These are phyloP conservation scores for Colletotrichum sp. DNA, from an alignment of 2,329 filamentous ascomycete genomes.

Conservation along the genomic window DNA sequence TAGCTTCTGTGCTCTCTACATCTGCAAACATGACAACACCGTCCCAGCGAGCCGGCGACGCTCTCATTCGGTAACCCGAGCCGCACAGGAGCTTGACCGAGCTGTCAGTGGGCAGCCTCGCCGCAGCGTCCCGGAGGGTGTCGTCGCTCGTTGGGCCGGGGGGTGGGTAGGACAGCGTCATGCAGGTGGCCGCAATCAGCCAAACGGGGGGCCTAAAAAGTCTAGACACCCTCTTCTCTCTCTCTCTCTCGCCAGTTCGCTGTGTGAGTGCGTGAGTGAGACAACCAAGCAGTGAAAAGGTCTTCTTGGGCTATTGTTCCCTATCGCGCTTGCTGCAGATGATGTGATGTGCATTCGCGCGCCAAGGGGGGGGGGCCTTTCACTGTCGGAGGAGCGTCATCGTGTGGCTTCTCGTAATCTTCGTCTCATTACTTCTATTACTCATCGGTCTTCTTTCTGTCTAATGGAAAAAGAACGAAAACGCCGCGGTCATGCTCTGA, in stretches of 20 bases:
- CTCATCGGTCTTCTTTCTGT: background rate
- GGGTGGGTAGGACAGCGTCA: constrained; percentile 27
- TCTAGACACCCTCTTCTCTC: background rate
- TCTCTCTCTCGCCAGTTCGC: background rate
- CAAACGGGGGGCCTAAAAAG: constrained; percentile 9
- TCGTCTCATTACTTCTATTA: background rate
- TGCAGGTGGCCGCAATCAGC: constrained; percentile 31
- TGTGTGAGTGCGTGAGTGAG: background rate
- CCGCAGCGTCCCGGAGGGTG: background rate
- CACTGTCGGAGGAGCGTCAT: background rate
- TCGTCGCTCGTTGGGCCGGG: background rate
- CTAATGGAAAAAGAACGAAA: background rate
- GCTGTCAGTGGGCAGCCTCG: background rate
- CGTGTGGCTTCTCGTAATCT: background rate
- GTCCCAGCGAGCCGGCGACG: no score
- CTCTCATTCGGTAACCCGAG: no score
- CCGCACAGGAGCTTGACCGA: constrained; percentile 6
- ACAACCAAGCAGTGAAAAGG: background rate
- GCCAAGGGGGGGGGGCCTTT: background rate
- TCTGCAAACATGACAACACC: no score
- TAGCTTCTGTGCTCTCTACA: no score
- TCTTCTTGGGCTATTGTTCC: background rate
- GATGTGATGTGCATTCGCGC: background rate
- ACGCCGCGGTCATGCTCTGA: background rate
- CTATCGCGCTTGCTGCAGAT: background rate